A percentile compares a stretch with the other conserved stretches of the same genome.
Conservation (phyloP, 495 filamentous ascomycete genomes). For the Lophiostoma macrostomum region DNA sequence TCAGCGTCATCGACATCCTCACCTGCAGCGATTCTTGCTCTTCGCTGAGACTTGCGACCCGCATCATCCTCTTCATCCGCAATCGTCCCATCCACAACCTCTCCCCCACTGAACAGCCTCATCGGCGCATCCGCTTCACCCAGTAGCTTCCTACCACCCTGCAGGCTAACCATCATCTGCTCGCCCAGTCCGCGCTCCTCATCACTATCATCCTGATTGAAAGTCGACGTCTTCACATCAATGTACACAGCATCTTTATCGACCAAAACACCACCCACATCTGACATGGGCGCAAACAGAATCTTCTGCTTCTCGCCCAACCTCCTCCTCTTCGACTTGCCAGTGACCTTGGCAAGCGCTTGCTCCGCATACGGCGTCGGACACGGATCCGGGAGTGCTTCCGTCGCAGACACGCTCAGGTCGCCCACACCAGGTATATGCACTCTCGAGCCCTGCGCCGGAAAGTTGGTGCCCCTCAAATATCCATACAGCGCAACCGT, state of each 20-base stretch:
- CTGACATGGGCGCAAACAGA: conserved; percentile 94
- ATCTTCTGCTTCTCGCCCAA: conserved; percentile 94
- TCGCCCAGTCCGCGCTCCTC: conserved; percentile 84
- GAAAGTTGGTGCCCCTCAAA: conserved; percentile 91
- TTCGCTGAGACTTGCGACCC: conserved; percentile 69
- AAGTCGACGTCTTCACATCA: conserved; percentile 70
- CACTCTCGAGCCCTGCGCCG: conserved; percentile 77
- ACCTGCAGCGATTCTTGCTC: conserved; percentile 60
- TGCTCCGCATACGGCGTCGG: conserved; percentile 90
- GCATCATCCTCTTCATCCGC: conserved; percentile 54
- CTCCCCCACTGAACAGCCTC: conserved; percentile 75
- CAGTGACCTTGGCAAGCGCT: conserved; percentile 72
- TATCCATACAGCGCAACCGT: conserved; percentile 91
- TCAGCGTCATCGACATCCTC: conserved; percentile 48
- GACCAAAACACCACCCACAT: conserved; percentile 85
- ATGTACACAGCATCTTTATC: conserved; percentile 81
- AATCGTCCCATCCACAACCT: conserved; percentile 59
- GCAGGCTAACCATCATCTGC: conserved; percentile 85
- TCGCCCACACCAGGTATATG: conserved; percentile 96
- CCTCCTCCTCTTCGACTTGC: conserved; percentile 70
- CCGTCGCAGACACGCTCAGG: conserved; percentile 76
- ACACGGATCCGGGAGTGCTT: conserved; percentile 88
- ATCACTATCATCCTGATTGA: conserved; percentile 65
- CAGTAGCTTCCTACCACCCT: conserved; percentile 76
- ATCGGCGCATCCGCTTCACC: conserved; percentile 78